Percentiles rank a stretch among this genome's conserved stretches.
Evolutionary conservation across 2,329 filamentous ascomycete genomes (phyloP).

Genomic region (Cladosporium sp.): DNA sequence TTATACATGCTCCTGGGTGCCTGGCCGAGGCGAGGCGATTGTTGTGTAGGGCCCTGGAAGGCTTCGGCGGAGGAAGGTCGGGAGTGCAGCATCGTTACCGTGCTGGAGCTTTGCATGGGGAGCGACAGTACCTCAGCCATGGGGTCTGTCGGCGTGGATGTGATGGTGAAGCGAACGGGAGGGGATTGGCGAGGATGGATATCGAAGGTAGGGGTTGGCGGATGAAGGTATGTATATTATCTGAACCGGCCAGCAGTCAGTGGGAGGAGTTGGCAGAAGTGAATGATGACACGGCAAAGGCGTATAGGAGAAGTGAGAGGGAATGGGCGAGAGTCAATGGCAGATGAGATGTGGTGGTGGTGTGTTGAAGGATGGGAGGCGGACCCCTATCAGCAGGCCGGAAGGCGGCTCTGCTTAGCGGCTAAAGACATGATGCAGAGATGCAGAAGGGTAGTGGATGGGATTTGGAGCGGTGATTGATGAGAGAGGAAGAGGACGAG

Average conservation of each 20-base stretch:
- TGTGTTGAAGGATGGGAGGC: slow-evolving; percentile 14
- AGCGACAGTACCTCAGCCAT: slow-evolving; percentile 45
- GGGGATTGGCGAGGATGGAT: slow-evolving; percentile 13
- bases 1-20: slow-evolving; percentile 42
- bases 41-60: slow-evolving; percentile 36
- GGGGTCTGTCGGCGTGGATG: slow-evolving; percentile 20
- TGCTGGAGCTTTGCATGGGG: slow-evolving; percentile 41
- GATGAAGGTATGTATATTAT: slow-evolving; percentile 22
- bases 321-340: slow-evolving; percentile 15
- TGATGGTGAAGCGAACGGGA: slow-evolving; percentile 14
- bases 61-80: slow-evolving; percentile 42
- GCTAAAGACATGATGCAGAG: slow-evolving; percentile 19
- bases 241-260: slow-evolving; percentile 31
- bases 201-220: slow-evolving; percentile 17
- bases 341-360: slow-evolving; percentile 12
- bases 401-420: slow-evolving; percentile 13
- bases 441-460: slow-evolving; percentile 1
- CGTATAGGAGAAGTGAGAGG: slow-evolving; percentile 11
- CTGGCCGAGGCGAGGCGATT: slow-evolving; percentile 36
- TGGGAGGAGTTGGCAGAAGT: slow-evolving; percentile 14
- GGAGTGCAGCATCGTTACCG: slow-evolving; percentile 47
- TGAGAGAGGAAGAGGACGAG: not conserved
- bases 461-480: slow-evolving; percentile 1
- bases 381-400: slow-evolving; percentile 11
- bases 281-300: slow-evolving; percentile 1